phyloP scores from a whole-genome alignment of 75 land plant species.

The Cryptomeria japonica region DNA sequence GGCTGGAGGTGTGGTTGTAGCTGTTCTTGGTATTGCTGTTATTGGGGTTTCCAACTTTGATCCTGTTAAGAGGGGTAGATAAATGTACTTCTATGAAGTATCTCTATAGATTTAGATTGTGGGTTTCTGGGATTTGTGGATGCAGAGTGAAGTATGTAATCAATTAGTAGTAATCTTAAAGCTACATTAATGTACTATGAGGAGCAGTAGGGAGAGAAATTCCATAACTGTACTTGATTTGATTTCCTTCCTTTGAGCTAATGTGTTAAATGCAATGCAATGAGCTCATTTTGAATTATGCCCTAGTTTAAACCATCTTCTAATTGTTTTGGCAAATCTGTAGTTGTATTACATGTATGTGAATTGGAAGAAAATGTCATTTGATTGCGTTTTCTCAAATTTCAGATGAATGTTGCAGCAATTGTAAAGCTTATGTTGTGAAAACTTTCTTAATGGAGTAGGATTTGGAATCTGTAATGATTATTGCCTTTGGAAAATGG shows the following conservation, averaged over 20 bases:
- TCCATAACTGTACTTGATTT: neutral
- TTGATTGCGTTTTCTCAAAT: neutral
- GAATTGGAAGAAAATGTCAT: neutral
- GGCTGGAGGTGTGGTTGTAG: constrained; percentile 69
- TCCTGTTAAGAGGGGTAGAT: constrained; percentile 67
- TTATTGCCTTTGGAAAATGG: too few species aligned
- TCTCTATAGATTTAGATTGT: neutral
- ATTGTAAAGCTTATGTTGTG: too few species aligned
- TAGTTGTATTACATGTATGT: neutral
- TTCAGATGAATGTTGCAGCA: too few species aligned
- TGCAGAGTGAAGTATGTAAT: neutral
- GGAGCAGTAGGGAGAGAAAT: neutral
- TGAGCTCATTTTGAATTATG: neutral
- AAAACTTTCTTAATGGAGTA: too few species aligned
- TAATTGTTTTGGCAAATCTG: neutral
- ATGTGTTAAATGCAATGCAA: neutral
- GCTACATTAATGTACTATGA: neutral
- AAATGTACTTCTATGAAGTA: neutral
- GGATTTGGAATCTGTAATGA: too few species aligned
- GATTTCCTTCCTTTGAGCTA: neutral
- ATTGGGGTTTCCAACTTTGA: constrained; percentile 83
- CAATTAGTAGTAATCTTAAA: neutral
- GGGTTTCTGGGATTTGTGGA: neutral
- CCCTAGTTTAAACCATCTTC: neutral
- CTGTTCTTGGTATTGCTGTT: constrained; percentile 55